A percentile compares a stretch with the other conserved stretches of the same genome.
Conservation (phyloP, 345 rosid species). For the Corchorus olitorius region DNA sequence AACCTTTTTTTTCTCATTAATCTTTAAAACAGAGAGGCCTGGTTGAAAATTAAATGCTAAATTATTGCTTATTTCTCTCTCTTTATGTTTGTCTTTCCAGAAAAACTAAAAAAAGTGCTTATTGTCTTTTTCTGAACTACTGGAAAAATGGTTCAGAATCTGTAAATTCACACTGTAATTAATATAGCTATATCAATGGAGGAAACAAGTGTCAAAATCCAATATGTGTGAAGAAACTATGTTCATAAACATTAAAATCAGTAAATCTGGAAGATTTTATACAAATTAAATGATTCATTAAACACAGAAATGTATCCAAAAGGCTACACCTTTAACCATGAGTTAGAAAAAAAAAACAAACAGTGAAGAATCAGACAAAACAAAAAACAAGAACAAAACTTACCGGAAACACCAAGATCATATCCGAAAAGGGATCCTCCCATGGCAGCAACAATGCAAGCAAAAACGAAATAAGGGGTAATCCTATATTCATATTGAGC, state of each 20-base stretch:
- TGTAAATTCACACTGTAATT: neutral
- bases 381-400: constrained; percentile 3
- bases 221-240: neutral
- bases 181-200: neutral
- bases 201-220: neutral
- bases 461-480: constrained; percentile 61
- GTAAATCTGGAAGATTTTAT: neutral
- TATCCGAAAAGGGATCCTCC: constrained; percentile 86
- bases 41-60: neutral
- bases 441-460: constrained; percentile 61
- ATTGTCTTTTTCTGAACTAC: neutral
- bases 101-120: neutral
- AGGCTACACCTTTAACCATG: neutral
- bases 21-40: neutral
- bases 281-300: neutral
- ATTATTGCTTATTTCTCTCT: neutral
- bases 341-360: neutral
- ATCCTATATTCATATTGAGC: constrained; percentile 64
- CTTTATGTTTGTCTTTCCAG: neutral
- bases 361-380: neutral
- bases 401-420: constrained; percentile 89
- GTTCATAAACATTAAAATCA: neutral
- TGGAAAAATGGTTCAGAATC: neutral
- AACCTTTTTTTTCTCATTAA: neutral
- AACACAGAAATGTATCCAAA: neutral